phyloP scores from a whole-genome alignment of 495 filamentous ascomycete species.

The Penicillium nucicola region DNA sequence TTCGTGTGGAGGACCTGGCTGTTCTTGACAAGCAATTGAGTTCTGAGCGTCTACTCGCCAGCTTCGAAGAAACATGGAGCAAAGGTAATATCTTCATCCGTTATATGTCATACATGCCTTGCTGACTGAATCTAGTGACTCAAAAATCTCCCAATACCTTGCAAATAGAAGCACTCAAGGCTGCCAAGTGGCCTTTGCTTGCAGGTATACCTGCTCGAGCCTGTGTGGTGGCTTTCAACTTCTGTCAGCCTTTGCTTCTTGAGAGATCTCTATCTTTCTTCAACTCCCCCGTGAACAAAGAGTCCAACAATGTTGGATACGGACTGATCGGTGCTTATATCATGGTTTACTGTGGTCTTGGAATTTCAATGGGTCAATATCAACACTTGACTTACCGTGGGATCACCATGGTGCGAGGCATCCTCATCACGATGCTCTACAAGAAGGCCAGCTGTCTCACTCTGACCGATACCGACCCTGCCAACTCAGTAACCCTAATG shows the following conservation, averaged over 20 bases:
- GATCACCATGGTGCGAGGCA: slow-evolving; percentile 58
- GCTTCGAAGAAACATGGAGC: slow-evolving; percentile 31
- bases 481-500: slow-evolving; percentile 59
- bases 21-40: slow-evolving; percentile 42
- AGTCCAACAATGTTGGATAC: slow-evolving; percentile 52
- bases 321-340: slow-evolving; percentile 64
- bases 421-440: slow-evolving; percentile 56
- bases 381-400: slow-evolving; percentile 56
- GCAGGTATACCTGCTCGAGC: slow-evolving; percentile 50
- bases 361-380: slow-evolving; percentile 46
- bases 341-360: slow-evolving; percentile 60
- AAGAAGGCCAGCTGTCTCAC: slow-evolving; percentile 42
- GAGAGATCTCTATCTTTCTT: slow-evolving; percentile 49
- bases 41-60: slow-evolving; percentile 35
- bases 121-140: slow-evolving; percentile 25
- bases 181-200: slow-evolving; percentile 45
- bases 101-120: background rate
- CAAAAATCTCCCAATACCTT: slow-evolving; percentile 39
- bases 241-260: slow-evolving; percentile 64
- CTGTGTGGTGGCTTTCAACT: slow-evolving; percentile 55
- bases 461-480: slow-evolving; percentile 42
- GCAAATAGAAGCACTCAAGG: slow-evolving; percentile 42
- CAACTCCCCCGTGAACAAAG: slow-evolving; percentile 32
- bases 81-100: slow-evolving; percentile 16
- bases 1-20: slow-evolving; percentile 46